Conservation (phyloP, 306 rosid species). For the Heteromeles arbutifolia region DNA sequence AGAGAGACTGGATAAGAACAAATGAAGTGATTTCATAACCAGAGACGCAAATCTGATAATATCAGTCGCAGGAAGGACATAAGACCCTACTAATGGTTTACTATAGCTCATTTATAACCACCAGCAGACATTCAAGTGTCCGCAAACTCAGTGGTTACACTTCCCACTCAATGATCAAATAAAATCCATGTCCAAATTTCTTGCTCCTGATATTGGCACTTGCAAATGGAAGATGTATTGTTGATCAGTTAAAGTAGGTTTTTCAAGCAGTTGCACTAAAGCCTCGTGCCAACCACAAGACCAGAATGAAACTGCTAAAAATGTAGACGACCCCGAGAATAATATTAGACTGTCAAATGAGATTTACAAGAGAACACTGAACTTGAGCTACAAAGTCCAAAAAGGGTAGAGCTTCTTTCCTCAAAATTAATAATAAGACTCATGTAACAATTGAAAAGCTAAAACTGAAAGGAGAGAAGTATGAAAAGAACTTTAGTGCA, state of each 20-base stretch:
- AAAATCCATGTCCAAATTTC: background rate
- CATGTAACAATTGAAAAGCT: background rate
- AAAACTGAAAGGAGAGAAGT: background rate
- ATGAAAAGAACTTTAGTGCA: background rate
- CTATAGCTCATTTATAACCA: background rate
- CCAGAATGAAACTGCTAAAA: background rate
- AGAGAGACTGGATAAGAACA: background rate
- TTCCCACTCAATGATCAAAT: background rate
- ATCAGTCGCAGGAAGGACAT: background rate
- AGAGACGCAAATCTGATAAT: background rate
- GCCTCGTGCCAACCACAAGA: background rate
- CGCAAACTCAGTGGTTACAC: background rate
- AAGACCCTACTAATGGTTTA: background rate
- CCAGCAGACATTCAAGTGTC: background rate
- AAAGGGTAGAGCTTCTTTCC: background rate
- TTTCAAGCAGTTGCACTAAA: background rate
- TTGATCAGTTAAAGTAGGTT: background rate
- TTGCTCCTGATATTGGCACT: background rate
- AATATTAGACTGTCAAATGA: background rate
- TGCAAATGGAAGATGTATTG: background rate
- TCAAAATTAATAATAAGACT: background rate
- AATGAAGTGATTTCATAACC: background rate
- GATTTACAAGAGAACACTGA: background rate
- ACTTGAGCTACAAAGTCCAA: background rate
- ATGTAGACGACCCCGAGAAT: background rate